These are phyloP conservation scores for Botrytis squamosa DNA, from an alignment of 2,329 filamentous ascomycete genomes.

Conservation along the genomic window DNA sequence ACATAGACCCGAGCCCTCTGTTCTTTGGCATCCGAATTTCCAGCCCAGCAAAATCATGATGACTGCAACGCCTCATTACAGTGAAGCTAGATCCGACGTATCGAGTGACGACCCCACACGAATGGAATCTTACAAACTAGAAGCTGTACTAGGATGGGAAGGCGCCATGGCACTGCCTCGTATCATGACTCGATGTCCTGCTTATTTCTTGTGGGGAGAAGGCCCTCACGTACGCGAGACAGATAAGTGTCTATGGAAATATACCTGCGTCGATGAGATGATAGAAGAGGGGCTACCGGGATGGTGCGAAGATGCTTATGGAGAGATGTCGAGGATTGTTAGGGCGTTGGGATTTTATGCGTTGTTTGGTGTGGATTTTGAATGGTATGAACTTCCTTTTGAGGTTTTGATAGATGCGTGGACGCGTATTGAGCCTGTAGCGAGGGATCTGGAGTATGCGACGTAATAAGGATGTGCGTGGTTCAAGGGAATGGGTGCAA, in stretches of 20 bases:
- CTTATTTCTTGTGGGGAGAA: not conserved
- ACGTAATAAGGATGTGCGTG: not conserved
- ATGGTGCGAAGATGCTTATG: slow-evolving; percentile 2
- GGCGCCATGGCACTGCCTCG: not conserved
- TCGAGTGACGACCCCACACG: not conserved
- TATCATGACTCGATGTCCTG: not conserved
- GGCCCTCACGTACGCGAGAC: not conserved
- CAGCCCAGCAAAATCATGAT: not conserved
- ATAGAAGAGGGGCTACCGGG: not conserved
- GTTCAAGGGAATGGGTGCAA: not conserved
- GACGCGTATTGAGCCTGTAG: not conserved
- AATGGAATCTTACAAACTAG: not conserved
- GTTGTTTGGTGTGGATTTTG: not conserved
- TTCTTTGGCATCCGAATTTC: not conserved
- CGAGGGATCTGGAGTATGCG: not conserved
- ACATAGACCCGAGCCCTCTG: not conserved
- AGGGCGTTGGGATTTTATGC: slow-evolving; percentile 9
- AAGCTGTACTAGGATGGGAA: not conserved
- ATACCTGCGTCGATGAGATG: not conserved
- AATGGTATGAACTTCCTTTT: not conserved
- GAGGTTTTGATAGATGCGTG: not conserved
- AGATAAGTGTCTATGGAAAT: fast-evolving
- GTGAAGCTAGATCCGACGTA: fast-evolving
- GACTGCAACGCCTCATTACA: not conserved
- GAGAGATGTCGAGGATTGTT: not conserved